phyloP scores from a whole-genome alignment of 2,329 filamentous ascomycete species.

The Pseudocercospora pini-densiflorae region DNA sequence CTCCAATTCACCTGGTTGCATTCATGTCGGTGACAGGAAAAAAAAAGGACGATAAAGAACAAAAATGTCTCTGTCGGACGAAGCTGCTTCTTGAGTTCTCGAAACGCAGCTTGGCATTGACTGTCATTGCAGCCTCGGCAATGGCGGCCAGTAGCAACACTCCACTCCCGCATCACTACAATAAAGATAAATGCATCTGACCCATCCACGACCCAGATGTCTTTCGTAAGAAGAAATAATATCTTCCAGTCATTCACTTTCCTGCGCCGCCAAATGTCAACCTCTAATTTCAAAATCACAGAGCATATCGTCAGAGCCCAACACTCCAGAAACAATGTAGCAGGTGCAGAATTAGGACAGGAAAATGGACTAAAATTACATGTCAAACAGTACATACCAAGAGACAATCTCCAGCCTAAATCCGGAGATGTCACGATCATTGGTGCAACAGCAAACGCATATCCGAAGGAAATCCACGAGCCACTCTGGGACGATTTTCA shows the following conservation, averaged over 20 bases:
- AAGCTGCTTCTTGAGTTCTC: too few relatives aligned
- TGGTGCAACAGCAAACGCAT: conserved; percentile 85
- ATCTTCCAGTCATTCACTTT: too few relatives aligned
- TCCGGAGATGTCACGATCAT: conserved; percentile 85
- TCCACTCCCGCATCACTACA: too few relatives aligned
- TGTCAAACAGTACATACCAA: conserved; percentile 69
- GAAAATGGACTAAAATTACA: conserved; percentile 24
- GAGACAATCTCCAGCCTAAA: conserved; percentile 64
- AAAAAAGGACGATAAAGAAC: too few relatives aligned
- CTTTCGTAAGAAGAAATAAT: too few relatives aligned
- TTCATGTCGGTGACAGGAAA: too few relatives aligned
- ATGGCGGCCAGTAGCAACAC: too few relatives aligned
- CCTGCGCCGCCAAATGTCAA: not conserved
- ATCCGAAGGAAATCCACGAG: conserved; percentile 70
- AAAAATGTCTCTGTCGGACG: too few relatives aligned
- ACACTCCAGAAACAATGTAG: conserved; percentile 22
- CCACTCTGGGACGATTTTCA: not conserved
- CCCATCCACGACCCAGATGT: not conserved
- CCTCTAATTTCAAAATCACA: conserved; percentile 22
- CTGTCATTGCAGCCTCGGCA: too few relatives aligned
- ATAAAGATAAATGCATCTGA: too few relatives aligned
- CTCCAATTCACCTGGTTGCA: too few relatives aligned
- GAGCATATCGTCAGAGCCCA: conserved; percentile 24
- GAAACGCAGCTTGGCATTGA: too few relatives aligned
- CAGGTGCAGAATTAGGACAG: conserved; percentile 15